A percentile compares a stretch with the other conserved stretches of the same genome.
phyloP scores from a whole-genome alignment of 2,329 filamentous ascomycete species.

The Phialophora macrospora region DNA sequence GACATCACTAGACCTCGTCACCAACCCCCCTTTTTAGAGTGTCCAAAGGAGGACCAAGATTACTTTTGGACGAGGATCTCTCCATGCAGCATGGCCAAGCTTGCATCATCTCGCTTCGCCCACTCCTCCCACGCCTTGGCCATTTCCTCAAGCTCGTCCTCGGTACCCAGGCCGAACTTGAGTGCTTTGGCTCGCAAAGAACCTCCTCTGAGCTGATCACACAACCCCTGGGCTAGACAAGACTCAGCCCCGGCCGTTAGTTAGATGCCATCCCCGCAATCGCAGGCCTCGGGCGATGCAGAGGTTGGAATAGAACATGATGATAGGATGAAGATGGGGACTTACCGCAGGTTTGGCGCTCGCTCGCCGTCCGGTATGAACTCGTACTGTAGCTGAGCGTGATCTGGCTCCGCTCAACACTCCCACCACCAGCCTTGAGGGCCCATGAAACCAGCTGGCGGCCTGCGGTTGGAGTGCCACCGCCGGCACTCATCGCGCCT shows the following conservation, averaged over 20 bases:
- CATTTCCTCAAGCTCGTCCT: slow-evolving; percentile 46
- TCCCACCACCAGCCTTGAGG: slow-evolving; percentile 35
- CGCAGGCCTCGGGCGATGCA: neutral
- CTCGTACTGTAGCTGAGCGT: slow-evolving; percentile 43
- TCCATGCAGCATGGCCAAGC: slow-evolving; percentile 46
- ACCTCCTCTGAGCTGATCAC: slow-evolving; percentile 32
- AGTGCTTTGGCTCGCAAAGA: slow-evolving; percentile 40
- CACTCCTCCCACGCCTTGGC: slow-evolving; percentile 43
- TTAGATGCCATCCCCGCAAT: slow-evolving; percentile 3
- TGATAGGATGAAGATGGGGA: slow-evolving; percentile 11
- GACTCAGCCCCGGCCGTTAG: slow-evolving; percentile 14
- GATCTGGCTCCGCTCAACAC: slow-evolving; percentile 44
- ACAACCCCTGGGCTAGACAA: slow-evolving; percentile 22
- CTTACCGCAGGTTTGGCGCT: slow-evolving; percentile 41
- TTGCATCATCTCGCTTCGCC: slow-evolving; percentile 48
- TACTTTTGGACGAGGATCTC: slow-evolving; percentile 50
- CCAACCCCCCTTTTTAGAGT: too few relatives aligned
- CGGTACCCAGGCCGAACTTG: slow-evolving; percentile 30
- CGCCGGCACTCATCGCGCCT: slow-evolving; percentile 35
- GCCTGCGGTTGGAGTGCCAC: slow-evolving; percentile 35
- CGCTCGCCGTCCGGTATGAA: slow-evolving; percentile 41
- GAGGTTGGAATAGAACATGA: too few relatives aligned
- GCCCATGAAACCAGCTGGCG: slow-evolving; percentile 44
- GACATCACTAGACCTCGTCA: too few relatives aligned
- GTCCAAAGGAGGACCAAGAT: too few relatives aligned